Conservation (phyloP, 2,329 filamentous ascomycete genomes). For the Didymella lethalis region DNA sequence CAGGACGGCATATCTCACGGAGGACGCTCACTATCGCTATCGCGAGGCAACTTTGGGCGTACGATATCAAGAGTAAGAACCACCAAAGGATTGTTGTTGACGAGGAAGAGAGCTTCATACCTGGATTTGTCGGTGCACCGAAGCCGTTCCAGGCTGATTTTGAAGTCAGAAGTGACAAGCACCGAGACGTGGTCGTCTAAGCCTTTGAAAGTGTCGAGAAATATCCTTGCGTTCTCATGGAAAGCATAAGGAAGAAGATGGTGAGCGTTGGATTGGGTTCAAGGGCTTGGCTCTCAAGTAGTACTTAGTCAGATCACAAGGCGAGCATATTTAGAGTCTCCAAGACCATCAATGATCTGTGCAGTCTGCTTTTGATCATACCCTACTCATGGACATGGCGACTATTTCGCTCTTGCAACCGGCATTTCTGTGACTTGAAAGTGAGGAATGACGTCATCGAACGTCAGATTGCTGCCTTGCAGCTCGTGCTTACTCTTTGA, state of each 20-base stretch:
- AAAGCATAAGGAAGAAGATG: constrained; percentile 17
- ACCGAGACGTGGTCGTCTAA: constrained; percentile 28
- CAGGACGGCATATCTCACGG: constrained; percentile 40
- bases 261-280: constrained; percentile 29
- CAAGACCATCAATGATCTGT: too few relatives aligned
- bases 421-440: too few relatives aligned
- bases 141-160: constrained; percentile 39
- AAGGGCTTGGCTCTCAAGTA: background rate
- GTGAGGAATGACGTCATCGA: too few relatives aligned
- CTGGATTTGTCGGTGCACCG: constrained; percentile 33
- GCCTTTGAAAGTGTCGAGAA: constrained; percentile 26
- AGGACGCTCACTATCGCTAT: constrained; percentile 58
- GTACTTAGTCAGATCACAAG: too few relatives aligned
- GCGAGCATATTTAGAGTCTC: too few relatives aligned
- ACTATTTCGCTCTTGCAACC: too few relatives aligned
- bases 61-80: constrained; percentile 50
- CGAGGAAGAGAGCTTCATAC: constrained; percentile 18
- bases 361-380: too few relatives aligned
- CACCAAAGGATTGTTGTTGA: background rate
- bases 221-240: constrained; percentile 13
- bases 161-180: constrained; percentile 30
- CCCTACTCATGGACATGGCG: too few relatives aligned
- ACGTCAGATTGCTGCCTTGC: too few relatives aligned
- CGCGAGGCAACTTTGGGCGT: constrained; percentile 60
- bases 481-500: background rate